Percentiles rank a stretch among this genome's conserved stretches.
These are phyloP conservation scores for Halocafeteria seosinensis DNA, from an alignment of 108 stramenopile species.

Conservation along the genomic window DNA sequence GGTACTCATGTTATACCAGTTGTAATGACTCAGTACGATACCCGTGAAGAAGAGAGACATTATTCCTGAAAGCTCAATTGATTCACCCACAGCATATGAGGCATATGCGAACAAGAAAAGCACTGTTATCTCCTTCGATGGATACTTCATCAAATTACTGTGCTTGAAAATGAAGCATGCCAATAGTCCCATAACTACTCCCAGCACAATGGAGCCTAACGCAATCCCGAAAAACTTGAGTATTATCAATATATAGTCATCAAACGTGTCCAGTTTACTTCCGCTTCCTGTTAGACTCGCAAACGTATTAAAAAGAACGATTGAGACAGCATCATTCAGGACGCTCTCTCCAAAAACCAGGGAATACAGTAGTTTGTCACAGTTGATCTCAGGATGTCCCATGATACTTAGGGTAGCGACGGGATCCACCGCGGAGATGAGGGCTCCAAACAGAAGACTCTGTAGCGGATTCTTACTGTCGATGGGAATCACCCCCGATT, in stretches of 20 bases:
- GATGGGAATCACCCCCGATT: conserved; percentile 49
- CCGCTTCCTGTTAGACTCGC: background rate
- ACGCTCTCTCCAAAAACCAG: conserved; percentile 88
- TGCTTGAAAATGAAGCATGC: conserved; percentile 67
- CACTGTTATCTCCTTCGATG: conserved; percentile 72
- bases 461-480: conserved; percentile 78
- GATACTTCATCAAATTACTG: conserved; percentile 56
- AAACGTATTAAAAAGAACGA: conserved; percentile 68
- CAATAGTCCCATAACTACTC: conserved; percentile 60
- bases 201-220: conserved; percentile 51
- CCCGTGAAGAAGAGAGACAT: conserved; percentile 90
- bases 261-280: background rate
- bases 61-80: conserved; percentile 65
- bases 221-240: conserved; percentile 48
- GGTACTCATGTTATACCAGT: conserved; percentile 69
- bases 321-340: conserved; percentile 89
- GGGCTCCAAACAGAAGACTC: conserved; percentile 69
- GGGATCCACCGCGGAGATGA: conserved; percentile 85
- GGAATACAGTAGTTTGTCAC: conserved; percentile 71
- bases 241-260: conserved; percentile 33
- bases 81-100: conserved; percentile 73
- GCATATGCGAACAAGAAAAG: conserved; percentile 81
- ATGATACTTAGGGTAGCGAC: conserved; percentile 87
- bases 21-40: conserved; percentile 73
- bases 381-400: conserved; percentile 49